Conservation (phyloP, 768 basidiomycete genomes). For the Pisolithus orientalis region DNA sequence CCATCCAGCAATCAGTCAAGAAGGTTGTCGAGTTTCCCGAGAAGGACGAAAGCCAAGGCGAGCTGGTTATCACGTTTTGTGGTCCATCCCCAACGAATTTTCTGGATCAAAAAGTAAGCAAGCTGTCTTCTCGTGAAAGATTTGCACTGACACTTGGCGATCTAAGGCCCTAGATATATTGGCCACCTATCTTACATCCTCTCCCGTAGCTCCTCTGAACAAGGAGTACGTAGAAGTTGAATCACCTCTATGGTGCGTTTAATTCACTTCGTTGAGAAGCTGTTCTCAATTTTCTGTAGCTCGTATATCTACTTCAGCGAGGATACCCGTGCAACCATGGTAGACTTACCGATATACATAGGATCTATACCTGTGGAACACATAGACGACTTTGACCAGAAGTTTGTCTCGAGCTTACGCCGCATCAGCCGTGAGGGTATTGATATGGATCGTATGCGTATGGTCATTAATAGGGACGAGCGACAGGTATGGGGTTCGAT, state of each 20-base stretch:
- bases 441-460: conserved; percentile 85
- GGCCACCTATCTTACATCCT: conserved; percentile 83
- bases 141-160: neutral
- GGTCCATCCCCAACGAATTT: conserved; percentile 73
- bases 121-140: neutral
- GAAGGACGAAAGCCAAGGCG: conserved; percentile 92
- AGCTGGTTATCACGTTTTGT: conserved; percentile 68
- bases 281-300: conserved; percentile 33
- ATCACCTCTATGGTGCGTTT: conserved; percentile 73
- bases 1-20: conserved; percentile 46
- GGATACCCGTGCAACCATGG: conserved; percentile 63
- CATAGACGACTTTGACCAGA: conserved; percentile 64
- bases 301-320: conserved; percentile 84
- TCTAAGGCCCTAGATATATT: conserved; percentile 76
- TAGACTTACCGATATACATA: conserved; percentile 71
- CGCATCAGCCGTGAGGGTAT: conserved; percentile 70
- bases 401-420: conserved; percentile 61
- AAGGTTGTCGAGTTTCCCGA: conserved; percentile 90
- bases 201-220: conserved; percentile 71
- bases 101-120: conserved; percentile 59
- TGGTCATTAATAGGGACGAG: conserved; percentile 83
- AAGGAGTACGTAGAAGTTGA: conserved; percentile 93
- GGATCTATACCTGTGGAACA: conserved; percentile 80
- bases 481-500: conserved; percentile 52
- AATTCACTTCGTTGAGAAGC: neutral